Evolutionary conservation across 176 grass and related monocot species (phyloP), one percentile per base, ranked within the genome.

Genomic region (Musa schizocarpa): DNA sequence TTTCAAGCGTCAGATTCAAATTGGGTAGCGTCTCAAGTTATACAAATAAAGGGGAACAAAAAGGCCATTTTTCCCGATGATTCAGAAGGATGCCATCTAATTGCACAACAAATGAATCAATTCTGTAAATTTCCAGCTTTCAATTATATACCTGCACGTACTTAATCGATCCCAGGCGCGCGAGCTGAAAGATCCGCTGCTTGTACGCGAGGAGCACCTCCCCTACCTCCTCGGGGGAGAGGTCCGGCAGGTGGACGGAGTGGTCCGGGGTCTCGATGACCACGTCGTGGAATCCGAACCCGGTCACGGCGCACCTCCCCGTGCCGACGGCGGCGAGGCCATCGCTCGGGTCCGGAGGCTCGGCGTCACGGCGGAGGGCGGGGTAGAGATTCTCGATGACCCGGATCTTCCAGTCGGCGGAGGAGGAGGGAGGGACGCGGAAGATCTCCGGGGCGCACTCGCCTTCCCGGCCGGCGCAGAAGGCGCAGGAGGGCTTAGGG

Each of bases 371-470:
- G 78, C 85, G 84, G 52, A 94, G 84, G 50, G 95, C 91, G 4
- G 88, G 90, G 72, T 89, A 94, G 10, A 94, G 85, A 73, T 99
- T 99, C 95, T 99, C 88, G 73, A 94, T 99, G 49, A 99, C 88
- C 19, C 91, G 88, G 83, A 99, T 88, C 82, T 86, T 89, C 95
- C 95, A 94, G 11, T 81, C 65, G 10, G 50, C 8, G 82, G 2
- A 8, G 2, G 68, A 50, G 29, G 49, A 51, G 3, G 34, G 68
- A 8, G 86, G 53, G 2, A 93, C 61, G 52, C 95, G 91, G 78
- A 99, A 99, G 79, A 99, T 99, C 84, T 99, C 81, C 12, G 95
- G 95, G 7, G 95, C 88, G 76, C 90, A 99, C 81, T 99, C 95
- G 61, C 68, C 75, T 78, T 99, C 86, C 64, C 86, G 95, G 52